These are phyloP conservation scores for Cornus kousa DNA, from an alignment of 148 eudicot genomes.

Conservation along the genomic window DNA sequence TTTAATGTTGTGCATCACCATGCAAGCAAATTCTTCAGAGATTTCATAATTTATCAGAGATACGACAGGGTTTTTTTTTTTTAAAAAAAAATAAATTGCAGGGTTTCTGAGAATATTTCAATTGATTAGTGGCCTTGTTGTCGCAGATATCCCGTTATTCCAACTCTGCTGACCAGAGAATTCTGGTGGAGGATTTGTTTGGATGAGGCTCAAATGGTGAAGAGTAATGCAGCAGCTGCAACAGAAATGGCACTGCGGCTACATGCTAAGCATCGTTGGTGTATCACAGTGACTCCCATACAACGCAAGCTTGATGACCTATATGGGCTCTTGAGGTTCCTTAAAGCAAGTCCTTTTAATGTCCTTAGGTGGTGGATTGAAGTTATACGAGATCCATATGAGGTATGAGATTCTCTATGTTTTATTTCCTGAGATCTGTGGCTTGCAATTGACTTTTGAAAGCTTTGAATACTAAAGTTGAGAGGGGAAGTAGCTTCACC, in stretches of 20 bases:
- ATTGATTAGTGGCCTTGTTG: slow-evolving; percentile 4
- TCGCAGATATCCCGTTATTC: slow-evolving; percentile 85
- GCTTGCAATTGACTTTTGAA: background rate
- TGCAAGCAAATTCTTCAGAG: background rate
- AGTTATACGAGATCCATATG: slow-evolving; percentile 83
- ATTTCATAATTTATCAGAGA: background rate
- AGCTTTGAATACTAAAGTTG: background rate
- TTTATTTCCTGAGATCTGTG: slow-evolving; percentile 10
- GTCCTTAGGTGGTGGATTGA: slow-evolving; percentile 79
- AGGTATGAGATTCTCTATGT: slow-evolving; percentile 44
- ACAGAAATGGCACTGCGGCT: slow-evolving; percentile 93
- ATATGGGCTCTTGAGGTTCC: slow-evolving; percentile 88
- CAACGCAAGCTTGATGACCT: slow-evolving; percentile 93
- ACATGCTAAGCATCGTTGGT: slow-evolving; percentile 82
- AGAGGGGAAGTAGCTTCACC: background rate
- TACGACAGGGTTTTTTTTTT: background rate
- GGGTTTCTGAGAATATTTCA: background rate
- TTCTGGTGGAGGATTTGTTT: slow-evolving; percentile 95
- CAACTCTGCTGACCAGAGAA: slow-evolving; percentile 77
- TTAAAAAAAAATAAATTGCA: background rate
- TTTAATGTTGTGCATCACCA: background rate
- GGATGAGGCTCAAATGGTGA: slow-evolving; percentile 99
- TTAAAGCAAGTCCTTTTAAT: slow-evolving; percentile 76
- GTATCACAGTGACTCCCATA: slow-evolving; percentile 94
- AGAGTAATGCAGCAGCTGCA: slow-evolving; percentile 77